These are phyloP conservation scores for Nemania sp. DNA, from an alignment of 2,329 filamentous ascomycete genomes.

Conservation along the genomic window DNA sequence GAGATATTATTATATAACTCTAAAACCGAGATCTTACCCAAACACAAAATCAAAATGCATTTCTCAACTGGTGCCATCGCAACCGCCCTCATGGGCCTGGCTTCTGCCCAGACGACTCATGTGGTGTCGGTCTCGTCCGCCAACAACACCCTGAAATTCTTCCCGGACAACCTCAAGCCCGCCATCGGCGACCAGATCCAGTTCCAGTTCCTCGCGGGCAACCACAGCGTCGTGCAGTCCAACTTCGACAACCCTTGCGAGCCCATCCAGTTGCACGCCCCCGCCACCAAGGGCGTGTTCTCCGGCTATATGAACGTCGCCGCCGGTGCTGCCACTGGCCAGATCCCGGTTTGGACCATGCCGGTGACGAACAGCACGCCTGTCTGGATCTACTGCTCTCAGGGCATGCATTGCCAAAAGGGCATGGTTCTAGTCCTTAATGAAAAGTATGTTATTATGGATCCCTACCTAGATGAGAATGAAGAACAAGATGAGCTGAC, in stretches of 20 bases:
- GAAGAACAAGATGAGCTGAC: slow-evolving; percentile 11
- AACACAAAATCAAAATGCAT: slow-evolving; percentile 52
- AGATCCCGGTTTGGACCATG: slow-evolving; percentile 71
- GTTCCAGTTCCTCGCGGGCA: slow-evolving; percentile 68
- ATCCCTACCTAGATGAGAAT: slow-evolving; percentile 9
- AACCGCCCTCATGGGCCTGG: slow-evolving; percentile 52
- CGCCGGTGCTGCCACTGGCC: slow-evolving; percentile 51
- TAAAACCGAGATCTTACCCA: slow-evolving; percentile 17
- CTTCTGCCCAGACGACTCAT: slow-evolving; percentile 52
- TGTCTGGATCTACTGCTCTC: slow-evolving; percentile 79
- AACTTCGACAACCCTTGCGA: slow-evolving; percentile 72
- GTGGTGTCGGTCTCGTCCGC: slow-evolving; percentile 66
- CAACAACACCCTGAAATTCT: slow-evolving; percentile 63
- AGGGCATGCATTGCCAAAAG: slow-evolving; percentile 71
- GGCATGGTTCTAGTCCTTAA: slow-evolving; percentile 81
- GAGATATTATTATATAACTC: slow-evolving; percentile 10
- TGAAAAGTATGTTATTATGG: slow-evolving; percentile 59
- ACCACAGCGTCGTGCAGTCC: slow-evolving; percentile 81
- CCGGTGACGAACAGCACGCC: slow-evolving; percentile 69
- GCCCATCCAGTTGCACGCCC: slow-evolving; percentile 55
- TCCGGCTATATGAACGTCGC: slow-evolving; percentile 67
- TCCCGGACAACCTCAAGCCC: slow-evolving; percentile 67
- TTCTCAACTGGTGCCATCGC: slow-evolving; percentile 50
- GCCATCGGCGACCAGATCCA: slow-evolving; percentile 65
- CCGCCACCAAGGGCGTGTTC: slow-evolving; percentile 63